Conservation (phyloP, 2,329 filamentous ascomycete species). For the Cryphonectria nitschkei region DNA sequence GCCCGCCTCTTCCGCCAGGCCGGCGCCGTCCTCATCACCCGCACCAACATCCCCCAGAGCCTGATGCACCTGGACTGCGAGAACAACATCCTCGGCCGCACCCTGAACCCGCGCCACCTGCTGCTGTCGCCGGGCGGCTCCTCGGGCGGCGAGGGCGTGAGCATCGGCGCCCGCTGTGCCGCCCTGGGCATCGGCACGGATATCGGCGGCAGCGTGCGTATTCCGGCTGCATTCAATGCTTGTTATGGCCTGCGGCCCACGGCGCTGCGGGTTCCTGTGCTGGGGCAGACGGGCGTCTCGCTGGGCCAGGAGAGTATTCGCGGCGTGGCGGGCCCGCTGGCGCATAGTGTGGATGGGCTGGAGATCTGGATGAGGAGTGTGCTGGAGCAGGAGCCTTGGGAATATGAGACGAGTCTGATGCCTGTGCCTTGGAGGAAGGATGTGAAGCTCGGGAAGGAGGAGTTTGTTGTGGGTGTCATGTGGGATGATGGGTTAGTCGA, state of each 20-base stretch:
- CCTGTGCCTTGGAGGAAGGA: constrained; percentile 19
- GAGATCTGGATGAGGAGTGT: constrained; percentile 24
- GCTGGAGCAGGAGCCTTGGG: constrained; percentile 24
- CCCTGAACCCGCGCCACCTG: constrained; percentile 45
- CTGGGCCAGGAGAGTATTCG: constrained; percentile 22
- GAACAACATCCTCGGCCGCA: constrained; percentile 46
- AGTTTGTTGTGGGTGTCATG: constrained; percentile 25
- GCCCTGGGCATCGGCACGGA: constrained; percentile 37
- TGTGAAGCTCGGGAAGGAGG: not conserved
- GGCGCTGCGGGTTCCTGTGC: constrained; percentile 13
- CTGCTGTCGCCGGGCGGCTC: constrained; percentile 46
- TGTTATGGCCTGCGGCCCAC: constrained; percentile 28
- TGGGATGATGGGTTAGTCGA: constrained; percentile 24
- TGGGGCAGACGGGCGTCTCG: not conserved
- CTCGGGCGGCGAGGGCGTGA: constrained; percentile 47
- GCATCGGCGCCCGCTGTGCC: constrained; percentile 43
- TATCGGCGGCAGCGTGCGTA: constrained; percentile 25
- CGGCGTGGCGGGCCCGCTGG: constrained; percentile 24
- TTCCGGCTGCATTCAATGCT: constrained; percentile 27
- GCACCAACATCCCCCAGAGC: constrained; percentile 47
- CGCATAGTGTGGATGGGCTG: constrained; percentile 20
- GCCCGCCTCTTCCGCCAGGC: constrained; percentile 38
- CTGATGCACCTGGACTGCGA: constrained; percentile 41
- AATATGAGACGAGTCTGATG: constrained; percentile 16
- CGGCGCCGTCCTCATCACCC: constrained; percentile 47